phyloP scores from a whole-genome alignment of 495 filamentous ascomycete genomes.

The Penicillium samsonianum region DNA sequence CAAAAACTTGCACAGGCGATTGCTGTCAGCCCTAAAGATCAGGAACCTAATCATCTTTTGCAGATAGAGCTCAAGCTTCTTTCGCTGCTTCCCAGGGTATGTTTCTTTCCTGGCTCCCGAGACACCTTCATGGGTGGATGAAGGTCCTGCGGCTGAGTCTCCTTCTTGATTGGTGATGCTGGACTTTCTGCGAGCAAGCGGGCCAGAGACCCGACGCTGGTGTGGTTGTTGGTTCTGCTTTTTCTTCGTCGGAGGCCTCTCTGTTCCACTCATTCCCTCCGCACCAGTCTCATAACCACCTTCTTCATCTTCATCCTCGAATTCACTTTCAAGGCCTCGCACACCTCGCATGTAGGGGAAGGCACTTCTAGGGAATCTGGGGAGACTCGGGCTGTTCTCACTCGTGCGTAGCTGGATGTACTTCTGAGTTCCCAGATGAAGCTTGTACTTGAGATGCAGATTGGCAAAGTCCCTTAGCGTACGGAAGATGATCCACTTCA shows the following conservation, averaged over 20 bases:
- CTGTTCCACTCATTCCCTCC: constrained; percentile 59
- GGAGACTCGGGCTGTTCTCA: constrained; percentile 60
- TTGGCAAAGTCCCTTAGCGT: constrained; percentile 88
- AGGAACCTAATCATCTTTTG: constrained; percentile 91
- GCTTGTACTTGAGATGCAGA: constrained; percentile 87
- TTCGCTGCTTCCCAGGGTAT: constrained; percentile 72
- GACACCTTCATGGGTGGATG: constrained; percentile 46
- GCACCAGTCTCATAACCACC: constrained; percentile 58
- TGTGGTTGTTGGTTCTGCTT: constrained; percentile 46
- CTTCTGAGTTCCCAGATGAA: constrained; percentile 77
- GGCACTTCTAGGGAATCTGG: constrained; percentile 84
- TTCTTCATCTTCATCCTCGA: constrained; percentile 81
- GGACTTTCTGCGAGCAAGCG: constrained; percentile 55
- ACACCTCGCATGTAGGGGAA: constrained; percentile 88
- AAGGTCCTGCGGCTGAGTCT: constrained; percentile 43
- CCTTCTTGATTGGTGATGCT: constrained; percentile 51
- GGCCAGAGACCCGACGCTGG: constrained; percentile 54
- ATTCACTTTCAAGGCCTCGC: constrained; percentile 73
- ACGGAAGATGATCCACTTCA: constrained; percentile 95
- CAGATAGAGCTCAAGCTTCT: constrained; percentile 88
- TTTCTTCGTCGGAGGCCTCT: constrained; percentile 55
- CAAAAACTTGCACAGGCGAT: constrained; percentile 92
- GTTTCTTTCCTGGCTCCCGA: constrained; percentile 49
- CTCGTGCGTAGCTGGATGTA: constrained; percentile 64
- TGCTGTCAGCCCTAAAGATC: constrained; percentile 95